phyloP scores from a whole-genome alignment of 2,329 filamentous ascomycete genomes.

The Plenodomus biglobosus region DNA sequence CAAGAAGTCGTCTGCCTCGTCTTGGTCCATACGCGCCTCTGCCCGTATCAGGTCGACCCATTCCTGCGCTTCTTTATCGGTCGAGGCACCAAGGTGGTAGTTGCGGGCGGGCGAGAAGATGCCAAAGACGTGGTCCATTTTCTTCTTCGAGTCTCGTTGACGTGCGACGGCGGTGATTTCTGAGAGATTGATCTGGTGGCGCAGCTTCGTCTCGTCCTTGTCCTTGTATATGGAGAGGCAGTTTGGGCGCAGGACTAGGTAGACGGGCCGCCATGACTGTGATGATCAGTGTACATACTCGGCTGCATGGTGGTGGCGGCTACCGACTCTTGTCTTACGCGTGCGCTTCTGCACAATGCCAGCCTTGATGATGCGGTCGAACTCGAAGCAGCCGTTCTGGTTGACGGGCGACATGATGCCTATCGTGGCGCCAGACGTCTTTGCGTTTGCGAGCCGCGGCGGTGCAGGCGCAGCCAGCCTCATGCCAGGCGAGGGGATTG shows the following conservation, averaged over 20 bases:
- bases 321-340: constrained; percentile 78
- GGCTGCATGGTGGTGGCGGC: not conserved
- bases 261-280: constrained; percentile 87
- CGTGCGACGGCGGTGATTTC: constrained; percentile 90
- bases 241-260: constrained; percentile 86
- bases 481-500: constrained; percentile 28
- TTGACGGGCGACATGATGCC: constrained; percentile 83
- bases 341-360: constrained; percentile 86
- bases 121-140: constrained; percentile 83
- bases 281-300: constrained; percentile 10
- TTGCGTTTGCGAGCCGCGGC: constrained; percentile 25
- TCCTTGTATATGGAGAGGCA: constrained; percentile 92
- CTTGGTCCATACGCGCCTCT: constrained; percentile 82
- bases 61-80: constrained; percentile 72
- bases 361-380: constrained; percentile 88
- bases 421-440: constrained; percentile 43
- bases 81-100: constrained; percentile 81
- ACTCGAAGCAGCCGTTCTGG: constrained; percentile 93
- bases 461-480: constrained; percentile 28
- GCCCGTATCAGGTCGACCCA: constrained; percentile 83
- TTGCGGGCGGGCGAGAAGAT: constrained; percentile 90
- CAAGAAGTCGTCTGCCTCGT: constrained; percentile 76
- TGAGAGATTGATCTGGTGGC: constrained; percentile 82
- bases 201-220: constrained; percentile 83
- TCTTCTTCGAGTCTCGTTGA: constrained; percentile 85